Conservation (phyloP, 192 early-diverging fungal species). For the Backusella mclennaniae region DNA sequence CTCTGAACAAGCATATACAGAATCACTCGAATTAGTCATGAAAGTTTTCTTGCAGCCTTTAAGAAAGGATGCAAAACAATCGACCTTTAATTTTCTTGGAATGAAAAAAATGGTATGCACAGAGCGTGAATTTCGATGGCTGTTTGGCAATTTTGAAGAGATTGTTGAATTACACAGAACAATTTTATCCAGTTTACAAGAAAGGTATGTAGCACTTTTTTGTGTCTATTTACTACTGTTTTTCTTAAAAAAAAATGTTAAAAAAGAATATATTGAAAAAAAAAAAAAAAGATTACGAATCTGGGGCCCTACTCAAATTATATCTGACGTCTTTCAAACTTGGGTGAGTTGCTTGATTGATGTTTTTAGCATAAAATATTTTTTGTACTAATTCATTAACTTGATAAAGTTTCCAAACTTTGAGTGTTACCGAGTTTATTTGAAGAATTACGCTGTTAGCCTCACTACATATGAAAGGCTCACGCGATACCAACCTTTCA, state of each 20-base stretch:
- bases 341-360: conserved; percentile 16
- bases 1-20: conserved; percentile 25
- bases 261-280: conserved; percentile 5
- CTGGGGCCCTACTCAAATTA: conserved; percentile 38
- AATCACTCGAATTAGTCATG: conserved; percentile 23
- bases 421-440: conserved; percentile 20
- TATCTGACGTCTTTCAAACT: conserved; percentile 31
- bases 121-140: conserved; percentile 24
- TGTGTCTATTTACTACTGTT: background rate
- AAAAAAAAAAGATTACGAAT: conserved; percentile 24
- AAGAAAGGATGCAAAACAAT: conserved; percentile 17
- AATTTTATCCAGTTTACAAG: conserved; percentile 14
- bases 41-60: conserved; percentile 21
- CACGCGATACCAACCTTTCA: conserved; percentile 21
- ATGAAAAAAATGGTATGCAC: conserved; percentile 29
- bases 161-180: conserved; percentile 16
- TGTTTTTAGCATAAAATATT: background rate
- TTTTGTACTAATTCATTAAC: background rate
- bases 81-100: conserved; percentile 27
- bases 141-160: conserved; percentile 34
- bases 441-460: conserved; percentile 24
- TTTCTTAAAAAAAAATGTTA: conserved; percentile 8
- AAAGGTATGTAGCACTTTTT: conserved; percentile 21
- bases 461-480: conserved; percentile 30
- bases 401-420: conserved; percentile 19